Evolutionary conservation across 116 monocot species (phyloP).

Genomic region (Posidonia oceanica): DNA sequence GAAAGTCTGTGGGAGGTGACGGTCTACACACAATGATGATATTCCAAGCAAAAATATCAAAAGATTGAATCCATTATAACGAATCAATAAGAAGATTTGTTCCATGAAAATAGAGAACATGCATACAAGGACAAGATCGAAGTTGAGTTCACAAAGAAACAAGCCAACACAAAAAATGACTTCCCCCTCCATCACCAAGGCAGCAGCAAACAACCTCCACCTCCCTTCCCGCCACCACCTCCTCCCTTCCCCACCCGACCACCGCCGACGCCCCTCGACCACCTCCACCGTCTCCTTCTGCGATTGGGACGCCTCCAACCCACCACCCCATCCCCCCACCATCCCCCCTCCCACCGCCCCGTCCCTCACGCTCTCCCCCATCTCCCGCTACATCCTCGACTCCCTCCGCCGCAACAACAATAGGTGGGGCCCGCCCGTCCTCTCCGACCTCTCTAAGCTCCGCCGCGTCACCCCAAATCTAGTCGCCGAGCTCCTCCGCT

Average conservation of each 20-base stretch:
- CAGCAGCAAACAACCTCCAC: background rate
- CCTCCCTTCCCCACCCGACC: slow-evolving; percentile 11
- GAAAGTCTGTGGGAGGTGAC: too few species aligned
- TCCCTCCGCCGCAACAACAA: slow-evolving; percentile 38
- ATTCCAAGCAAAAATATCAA: too few species aligned
- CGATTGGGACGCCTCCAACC: slow-evolving; percentile 37
- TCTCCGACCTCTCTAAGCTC: slow-evolving; percentile 65
- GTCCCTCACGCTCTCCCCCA: slow-evolving; percentile 55
- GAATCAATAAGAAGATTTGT: too few species aligned
- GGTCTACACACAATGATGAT: too few species aligned
- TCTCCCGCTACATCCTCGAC: slow-evolving; percentile 62
- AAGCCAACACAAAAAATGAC: background rate
- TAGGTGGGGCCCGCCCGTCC: slow-evolving; percentile 47
- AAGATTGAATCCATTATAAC: too few species aligned
- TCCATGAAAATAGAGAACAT: too few species aligned
- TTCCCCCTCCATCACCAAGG: slow-evolving; percentile 19
- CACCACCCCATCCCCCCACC: background rate
- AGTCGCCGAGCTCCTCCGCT: slow-evolving; percentile 58
- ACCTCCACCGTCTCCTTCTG: slow-evolving; percentile 26
- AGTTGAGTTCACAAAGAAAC: too few species aligned
- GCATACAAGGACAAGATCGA: too few species aligned
- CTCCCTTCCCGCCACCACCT: slow-evolving; percentile 4
- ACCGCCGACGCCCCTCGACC: background rate
- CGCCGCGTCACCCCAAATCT: slow-evolving; percentile 54
- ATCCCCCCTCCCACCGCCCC: slow-evolving; percentile 9